phyloP scores from a whole-genome alignment of 169 alveolate species.

The Prorocentrum cordatum region DNA sequence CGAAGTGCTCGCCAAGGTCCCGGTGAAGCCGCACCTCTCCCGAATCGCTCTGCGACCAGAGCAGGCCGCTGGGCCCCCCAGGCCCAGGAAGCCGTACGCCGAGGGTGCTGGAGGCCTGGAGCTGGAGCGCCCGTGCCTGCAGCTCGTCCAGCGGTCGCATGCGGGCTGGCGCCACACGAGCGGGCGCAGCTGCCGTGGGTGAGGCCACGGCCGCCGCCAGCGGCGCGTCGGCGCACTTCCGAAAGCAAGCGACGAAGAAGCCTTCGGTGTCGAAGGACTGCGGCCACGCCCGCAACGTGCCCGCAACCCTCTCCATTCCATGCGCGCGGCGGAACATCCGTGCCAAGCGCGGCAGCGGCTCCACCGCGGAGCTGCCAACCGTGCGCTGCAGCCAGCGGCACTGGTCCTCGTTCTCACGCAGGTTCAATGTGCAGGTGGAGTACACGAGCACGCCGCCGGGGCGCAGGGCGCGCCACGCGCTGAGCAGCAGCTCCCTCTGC shows the following conservation, averaged over 20 bases:
- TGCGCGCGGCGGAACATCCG: background rate
- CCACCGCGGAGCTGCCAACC: background rate
- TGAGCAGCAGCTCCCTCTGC: conserved; percentile 12
- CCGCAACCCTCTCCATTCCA: background rate
- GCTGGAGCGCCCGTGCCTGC: too few relatives aligned
- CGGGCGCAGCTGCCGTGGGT: too few relatives aligned
- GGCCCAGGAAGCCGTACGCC: too few relatives aligned
- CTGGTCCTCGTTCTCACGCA: background rate
- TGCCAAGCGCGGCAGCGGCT: background rate
- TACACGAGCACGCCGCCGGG: conserved; percentile 27
- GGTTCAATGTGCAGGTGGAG: conserved; percentile 39
- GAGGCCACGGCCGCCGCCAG: too few relatives aligned
- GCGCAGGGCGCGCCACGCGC: conserved; percentile 18
- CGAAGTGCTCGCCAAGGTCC: too few relatives aligned
- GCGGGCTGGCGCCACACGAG: too few relatives aligned
- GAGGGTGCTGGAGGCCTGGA: too few relatives aligned
- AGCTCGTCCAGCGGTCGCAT: too few relatives aligned
- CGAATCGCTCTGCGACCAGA: too few relatives aligned
- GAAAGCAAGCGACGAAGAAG: conserved; percentile 35
- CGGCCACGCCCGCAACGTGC: conserved; percentile 17
- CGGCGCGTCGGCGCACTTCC: too few relatives aligned
- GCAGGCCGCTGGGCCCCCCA: too few relatives aligned
- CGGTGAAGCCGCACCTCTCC: too few relatives aligned
- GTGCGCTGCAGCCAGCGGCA: background rate
- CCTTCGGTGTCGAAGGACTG: background rate